A percentile compares a stretch with the other conserved stretches of the same genome.
These are phyloP conservation scores for Poa pratensis DNA, from an alignment of 176 grass and related monocot genomes.

Conservation along the genomic window DNA sequence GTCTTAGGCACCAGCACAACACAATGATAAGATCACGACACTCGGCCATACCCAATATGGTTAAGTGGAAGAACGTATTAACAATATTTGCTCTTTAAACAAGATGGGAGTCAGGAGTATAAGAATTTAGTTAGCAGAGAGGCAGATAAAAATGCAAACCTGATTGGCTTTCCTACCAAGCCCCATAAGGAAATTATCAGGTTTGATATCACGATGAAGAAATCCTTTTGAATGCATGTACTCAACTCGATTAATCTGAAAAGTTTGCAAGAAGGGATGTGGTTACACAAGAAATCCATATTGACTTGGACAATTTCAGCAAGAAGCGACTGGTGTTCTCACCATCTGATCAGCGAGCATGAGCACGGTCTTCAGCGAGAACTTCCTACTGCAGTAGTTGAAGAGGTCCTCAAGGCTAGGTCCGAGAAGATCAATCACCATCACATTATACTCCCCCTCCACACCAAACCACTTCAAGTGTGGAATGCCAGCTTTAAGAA, in stretches of 20 bases:
- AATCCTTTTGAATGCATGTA: slow-evolving; percentile 84
- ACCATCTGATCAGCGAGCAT: slow-evolving; percentile 91
- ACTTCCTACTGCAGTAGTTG: slow-evolving; percentile 81
- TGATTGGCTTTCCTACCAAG: slow-evolving; percentile 83
- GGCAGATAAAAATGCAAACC: slow-evolving; percentile 42
- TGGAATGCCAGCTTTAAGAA: slow-evolving; percentile 62
- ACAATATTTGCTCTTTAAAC: neutral
- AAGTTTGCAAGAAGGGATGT: neutral
- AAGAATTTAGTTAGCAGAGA: neutral
- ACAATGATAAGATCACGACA: neutral
- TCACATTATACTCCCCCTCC: slow-evolving; percentile 84
- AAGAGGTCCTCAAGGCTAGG: slow-evolving; percentile 84
- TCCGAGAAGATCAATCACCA: slow-evolving; percentile 87
- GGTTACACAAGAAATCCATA: neutral
- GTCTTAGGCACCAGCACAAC: neutral
- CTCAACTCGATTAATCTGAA: slow-evolving; percentile 72
- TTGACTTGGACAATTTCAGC: neutral
- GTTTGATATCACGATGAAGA: slow-evolving; percentile 87
- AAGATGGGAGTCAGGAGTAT: neutral
- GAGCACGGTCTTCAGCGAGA: slow-evolving; percentile 76
- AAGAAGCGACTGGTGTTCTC: neutral
- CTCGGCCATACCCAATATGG: neutral
- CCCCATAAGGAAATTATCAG: slow-evolving; percentile 86
- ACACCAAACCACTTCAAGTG: slow-evolving; percentile 82
- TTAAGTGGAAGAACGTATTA: neutral